phyloP scores from a whole-genome alignment of 352 stramenopile genomes.

The Phytophthora lateralis region DNA sequence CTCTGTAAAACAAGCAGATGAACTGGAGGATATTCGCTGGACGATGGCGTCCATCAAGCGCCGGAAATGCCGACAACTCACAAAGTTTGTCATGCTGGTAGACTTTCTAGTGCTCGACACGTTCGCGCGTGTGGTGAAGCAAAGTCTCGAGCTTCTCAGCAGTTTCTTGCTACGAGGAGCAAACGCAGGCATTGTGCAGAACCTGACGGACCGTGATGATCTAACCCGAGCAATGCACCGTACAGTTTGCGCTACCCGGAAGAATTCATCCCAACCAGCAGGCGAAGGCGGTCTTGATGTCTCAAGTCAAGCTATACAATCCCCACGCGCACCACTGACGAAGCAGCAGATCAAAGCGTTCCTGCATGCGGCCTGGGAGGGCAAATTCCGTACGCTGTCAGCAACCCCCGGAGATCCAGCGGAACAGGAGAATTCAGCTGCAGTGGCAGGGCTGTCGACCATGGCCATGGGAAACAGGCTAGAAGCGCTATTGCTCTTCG shows the following conservation, averaged over 20 bases:
- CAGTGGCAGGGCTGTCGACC: constrained; percentile 13
- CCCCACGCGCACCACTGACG: constrained; percentile 17
- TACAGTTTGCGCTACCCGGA: background rate
- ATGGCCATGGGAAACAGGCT: constrained; percentile 47
- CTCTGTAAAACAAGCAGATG: constrained; percentile 17
- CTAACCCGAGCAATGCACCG: constrained; percentile 21
- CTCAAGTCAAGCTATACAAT: background rate
- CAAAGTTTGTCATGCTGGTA: constrained; percentile 56
- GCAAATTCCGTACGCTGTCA: constrained; percentile 29
- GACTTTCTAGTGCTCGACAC: constrained; percentile 66
- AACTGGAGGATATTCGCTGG: constrained; percentile 66
- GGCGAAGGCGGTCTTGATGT: constrained; percentile 16
- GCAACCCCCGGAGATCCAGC: background rate
- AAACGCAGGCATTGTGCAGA: constrained; percentile 43
- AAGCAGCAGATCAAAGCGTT: constrained; percentile 59
- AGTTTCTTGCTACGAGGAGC: constrained; percentile 48
- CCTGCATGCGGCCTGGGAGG: constrained; percentile 43
- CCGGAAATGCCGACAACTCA: constrained; percentile 57
- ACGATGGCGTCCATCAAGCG: constrained; percentile 71
- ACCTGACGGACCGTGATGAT: constrained; percentile 35
- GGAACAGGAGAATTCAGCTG: background rate
- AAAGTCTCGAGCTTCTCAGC: constrained; percentile 51
- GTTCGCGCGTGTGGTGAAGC: constrained; percentile 38
- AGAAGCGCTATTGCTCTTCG: constrained; percentile 40
- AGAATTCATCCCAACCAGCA: constrained; percentile 11